Conservation (phyloP, 2,329 filamentous ascomycete genomes). For the Phoma sp. region DNA sequence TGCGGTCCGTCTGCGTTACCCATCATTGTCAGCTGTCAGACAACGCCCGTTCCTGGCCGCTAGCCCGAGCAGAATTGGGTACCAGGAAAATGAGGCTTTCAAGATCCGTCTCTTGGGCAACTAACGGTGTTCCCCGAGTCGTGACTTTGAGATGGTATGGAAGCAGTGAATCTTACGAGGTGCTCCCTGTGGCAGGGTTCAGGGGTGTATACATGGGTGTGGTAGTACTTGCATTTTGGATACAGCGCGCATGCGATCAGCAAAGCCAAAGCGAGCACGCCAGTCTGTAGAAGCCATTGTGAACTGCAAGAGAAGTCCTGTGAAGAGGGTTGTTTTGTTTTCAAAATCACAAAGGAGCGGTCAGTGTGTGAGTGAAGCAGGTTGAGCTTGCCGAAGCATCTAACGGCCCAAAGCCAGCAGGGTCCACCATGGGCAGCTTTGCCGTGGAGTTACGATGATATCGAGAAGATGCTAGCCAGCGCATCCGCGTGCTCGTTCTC, state of each 20-base stretch:
- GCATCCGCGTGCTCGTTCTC: conserved; percentile 5
- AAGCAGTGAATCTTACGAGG: conserved; percentile 26
- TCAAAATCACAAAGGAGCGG: conserved; percentile 9
- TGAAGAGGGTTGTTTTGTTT: conserved; percentile 8
- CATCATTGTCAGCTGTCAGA: conserved; percentile 9
- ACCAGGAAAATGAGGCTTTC: conserved; percentile 8
- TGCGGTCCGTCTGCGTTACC: conserved; percentile 9
- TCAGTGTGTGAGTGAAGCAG: conserved; percentile 13
- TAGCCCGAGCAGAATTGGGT: conserved; percentile 6
- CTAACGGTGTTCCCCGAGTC: conserved; percentile 4
- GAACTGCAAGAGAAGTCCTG: background rate
- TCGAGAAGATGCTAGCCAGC: conserved; percentile 8
- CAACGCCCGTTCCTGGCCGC: conserved; percentile 3
- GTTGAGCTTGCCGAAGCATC: conserved; percentile 10
- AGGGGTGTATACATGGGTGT: conserved; percentile 14
- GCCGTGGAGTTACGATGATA: too few species aligned
- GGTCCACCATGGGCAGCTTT: conserved; percentile 5
- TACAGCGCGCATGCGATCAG: conserved; percentile 51
- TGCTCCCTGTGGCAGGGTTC: conserved; percentile 16
- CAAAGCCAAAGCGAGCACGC: conserved; percentile 52
- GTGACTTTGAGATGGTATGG: conserved; percentile 5
- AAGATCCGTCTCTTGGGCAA: conserved; percentile 13
- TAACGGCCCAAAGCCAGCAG: conserved; percentile 17
- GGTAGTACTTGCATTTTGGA: conserved; percentile 57
- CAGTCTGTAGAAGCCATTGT: conserved; percentile 45